These are phyloP conservation scores for Tylopilus sp. DNA, from an alignment of 1,284 basidiomycete genomes.

Conservation along the genomic window DNA sequence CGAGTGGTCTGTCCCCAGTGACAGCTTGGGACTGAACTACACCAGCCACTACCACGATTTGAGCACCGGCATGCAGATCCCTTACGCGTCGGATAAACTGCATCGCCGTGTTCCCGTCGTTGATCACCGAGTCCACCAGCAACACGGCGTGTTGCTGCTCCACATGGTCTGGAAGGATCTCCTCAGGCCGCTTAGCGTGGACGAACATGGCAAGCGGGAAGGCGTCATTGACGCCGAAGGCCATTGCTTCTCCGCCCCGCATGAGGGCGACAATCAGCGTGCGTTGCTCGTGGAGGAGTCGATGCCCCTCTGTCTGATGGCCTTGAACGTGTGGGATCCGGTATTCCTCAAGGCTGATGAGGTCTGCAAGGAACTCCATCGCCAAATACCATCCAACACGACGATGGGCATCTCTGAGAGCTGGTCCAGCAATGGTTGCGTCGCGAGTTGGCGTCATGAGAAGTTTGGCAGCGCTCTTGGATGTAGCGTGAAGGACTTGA, in stretches of 20 bases:
- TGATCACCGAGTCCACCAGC: conserved; percentile 21
- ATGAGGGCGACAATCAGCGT: conserved; percentile 17
- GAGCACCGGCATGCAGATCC: conserved; percentile 18
- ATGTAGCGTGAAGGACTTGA: conserved; percentile 20
- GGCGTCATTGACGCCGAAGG: conserved; percentile 18
- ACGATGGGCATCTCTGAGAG: conserved; percentile 22
- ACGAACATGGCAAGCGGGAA: conserved; percentile 21
- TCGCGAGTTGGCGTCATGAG: conserved; percentile 20
- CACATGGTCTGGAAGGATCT: conserved; percentile 17
- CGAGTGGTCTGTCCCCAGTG: conserved; percentile 19
- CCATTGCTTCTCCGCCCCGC: conserved; percentile 19
- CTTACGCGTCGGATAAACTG: conserved; percentile 17
- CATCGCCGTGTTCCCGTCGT: conserved; percentile 17
- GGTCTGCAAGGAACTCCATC: conserved; percentile 22
- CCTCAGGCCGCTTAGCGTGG: conserved; percentile 19
- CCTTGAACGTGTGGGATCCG: conserved; percentile 20
- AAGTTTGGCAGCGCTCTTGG: conserved; percentile 19
- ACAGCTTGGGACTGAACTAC: conserved; percentile 21
- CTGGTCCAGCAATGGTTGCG: conserved; percentile 21
- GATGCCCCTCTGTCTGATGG: conserved; percentile 21
- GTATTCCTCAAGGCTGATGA: conserved; percentile 22
- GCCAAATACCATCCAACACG: conserved; percentile 21
- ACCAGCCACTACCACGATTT: conserved; percentile 21
- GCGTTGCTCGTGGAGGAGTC: conserved; percentile 17
- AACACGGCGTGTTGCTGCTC: conserved; percentile 17